Evolutionary conservation across 129 eudicot species (phyloP).

Genomic region (Pseudognaphalium luteoalbum): DNA sequence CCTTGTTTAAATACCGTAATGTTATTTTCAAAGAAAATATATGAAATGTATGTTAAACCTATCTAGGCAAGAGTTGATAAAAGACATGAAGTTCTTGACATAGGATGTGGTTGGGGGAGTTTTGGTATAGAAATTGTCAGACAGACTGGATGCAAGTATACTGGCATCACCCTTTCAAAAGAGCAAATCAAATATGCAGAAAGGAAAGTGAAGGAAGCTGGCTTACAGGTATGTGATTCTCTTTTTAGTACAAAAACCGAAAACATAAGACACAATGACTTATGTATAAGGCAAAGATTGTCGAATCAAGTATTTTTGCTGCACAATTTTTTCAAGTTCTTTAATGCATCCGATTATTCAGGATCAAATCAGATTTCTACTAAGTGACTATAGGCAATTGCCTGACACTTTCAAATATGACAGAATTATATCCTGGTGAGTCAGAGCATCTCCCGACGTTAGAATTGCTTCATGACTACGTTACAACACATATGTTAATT

Average conservation of each 20-base stretch:
- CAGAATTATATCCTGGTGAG: slow-evolving; percentile 89
- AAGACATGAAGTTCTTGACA: slow-evolving; percentile 75
- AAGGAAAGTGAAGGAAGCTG: slow-evolving; percentile 75
- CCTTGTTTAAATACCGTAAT: too few species aligned
- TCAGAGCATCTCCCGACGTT: not conserved
- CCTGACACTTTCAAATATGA: slow-evolving; percentile 59
- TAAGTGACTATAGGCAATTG: slow-evolving; percentile 84
- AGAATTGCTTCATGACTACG: not conserved
- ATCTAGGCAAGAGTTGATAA: slow-evolving; percentile 64
- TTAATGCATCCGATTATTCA: slow-evolving; percentile 20
- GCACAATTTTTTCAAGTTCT: not conserved
- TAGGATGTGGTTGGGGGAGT: slow-evolving; percentile 95
- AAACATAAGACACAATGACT: too few species aligned
- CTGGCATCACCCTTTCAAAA: slow-evolving; percentile 86
- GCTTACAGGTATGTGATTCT: slow-evolving; percentile 57
- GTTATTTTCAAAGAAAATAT: too few species aligned
- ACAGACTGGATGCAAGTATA: slow-evolving; percentile 80
- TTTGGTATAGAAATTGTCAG: slow-evolving; percentile 80
- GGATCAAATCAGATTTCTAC: slow-evolving; percentile 65
- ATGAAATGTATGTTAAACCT: not conserved
- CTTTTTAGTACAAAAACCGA: too few species aligned
- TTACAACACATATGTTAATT: too few species aligned
- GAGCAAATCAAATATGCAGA: slow-evolving; percentile 83
- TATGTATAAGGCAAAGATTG: too few species aligned
- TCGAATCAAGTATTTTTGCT: not conserved